Percentiles rank a stretch among this genome's conserved stretches.
These are phyloP conservation scores for Bryum argenteum DNA, from an alignment of 225 moss, liverwort and hornwort genomes.

Conservation along the genomic window DNA sequence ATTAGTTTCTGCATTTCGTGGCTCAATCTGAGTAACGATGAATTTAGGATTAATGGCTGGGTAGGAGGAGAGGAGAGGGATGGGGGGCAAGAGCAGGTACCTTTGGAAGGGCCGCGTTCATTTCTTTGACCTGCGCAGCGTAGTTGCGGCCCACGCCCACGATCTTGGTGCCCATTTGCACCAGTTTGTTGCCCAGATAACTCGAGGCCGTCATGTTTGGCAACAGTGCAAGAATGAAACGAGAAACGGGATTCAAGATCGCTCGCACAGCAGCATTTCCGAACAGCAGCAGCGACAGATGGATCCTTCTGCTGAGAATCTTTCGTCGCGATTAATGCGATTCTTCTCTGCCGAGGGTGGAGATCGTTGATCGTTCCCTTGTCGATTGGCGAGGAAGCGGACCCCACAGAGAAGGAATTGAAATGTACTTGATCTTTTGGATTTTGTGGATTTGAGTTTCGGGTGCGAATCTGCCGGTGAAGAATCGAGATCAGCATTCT, in stretches of 20 bases:
- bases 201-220: slow-evolving; percentile 52
- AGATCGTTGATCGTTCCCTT: too few relatives aligned
- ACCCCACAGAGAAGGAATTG: too few relatives aligned
- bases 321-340: background rate
- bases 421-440: too few relatives aligned
- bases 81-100: background rate
- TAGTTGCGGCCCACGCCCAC: slow-evolving; percentile 88
- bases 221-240: background rate
- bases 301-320: too few relatives aligned
- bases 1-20: background rate
- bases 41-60: too few relatives aligned
- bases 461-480: too few relatives aligned
- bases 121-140: slow-evolving; percentile 78
- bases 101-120: slow-evolving; percentile 72
- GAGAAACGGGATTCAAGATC: background rate
- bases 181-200: slow-evolving; percentile 72
- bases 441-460: too few relatives aligned
- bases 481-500: too few relatives aligned
- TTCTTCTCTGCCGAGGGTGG: too few relatives aligned
- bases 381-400: too few relatives aligned
- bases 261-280: background rate
- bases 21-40: too few relatives aligned
- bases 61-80: too few relatives aligned
- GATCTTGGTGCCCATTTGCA: slow-evolving; percentile 86
- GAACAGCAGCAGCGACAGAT: background rate